These are phyloP conservation scores for Agapanthus africanus DNA, from an alignment of 106 monocot genomes.

Conservation along the genomic window DNA sequence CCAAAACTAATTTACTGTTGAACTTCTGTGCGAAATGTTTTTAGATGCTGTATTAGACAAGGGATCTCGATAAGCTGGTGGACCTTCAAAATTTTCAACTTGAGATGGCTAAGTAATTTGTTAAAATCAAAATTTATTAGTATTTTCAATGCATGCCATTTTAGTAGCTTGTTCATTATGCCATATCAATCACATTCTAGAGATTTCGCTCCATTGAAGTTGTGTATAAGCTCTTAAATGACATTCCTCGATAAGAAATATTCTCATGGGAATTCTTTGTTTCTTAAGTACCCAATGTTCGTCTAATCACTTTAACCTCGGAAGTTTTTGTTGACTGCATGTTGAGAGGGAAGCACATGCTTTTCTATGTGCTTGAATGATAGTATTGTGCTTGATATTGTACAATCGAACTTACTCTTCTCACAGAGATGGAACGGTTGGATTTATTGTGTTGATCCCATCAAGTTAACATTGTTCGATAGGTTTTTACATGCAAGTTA, in stretches of 20 bases:
- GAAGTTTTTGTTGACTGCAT: background rate
- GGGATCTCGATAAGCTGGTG: too few species aligned
- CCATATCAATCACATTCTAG: background rate
- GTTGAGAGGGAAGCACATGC: background rate
- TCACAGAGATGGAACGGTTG: background rate
- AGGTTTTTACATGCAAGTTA: too few species aligned
- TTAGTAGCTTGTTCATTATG: background rate
- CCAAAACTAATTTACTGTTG: too few species aligned
- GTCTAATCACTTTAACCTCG: background rate
- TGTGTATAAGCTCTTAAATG: background rate
- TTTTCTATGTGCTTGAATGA: background rate
- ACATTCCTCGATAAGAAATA: background rate
- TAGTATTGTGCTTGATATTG: background rate
- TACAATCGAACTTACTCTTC: background rate
- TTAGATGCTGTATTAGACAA: too few species aligned
- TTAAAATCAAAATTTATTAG: too few species aligned
- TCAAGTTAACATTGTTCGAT: too few species aligned
- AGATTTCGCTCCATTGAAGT: background rate
- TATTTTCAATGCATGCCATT: background rate
- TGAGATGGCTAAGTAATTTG: too few species aligned
- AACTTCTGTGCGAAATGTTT: too few species aligned
- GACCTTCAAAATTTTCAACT: too few species aligned
- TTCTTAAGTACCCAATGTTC: background rate
- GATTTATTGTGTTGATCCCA: background rate
- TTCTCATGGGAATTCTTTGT: background rate